Evolutionary conservation across 1,284 basidiomycete genomes (phyloP), one percentile per base, ranked within the genome.

Genomic region (Termitomyces sp.): DNA sequence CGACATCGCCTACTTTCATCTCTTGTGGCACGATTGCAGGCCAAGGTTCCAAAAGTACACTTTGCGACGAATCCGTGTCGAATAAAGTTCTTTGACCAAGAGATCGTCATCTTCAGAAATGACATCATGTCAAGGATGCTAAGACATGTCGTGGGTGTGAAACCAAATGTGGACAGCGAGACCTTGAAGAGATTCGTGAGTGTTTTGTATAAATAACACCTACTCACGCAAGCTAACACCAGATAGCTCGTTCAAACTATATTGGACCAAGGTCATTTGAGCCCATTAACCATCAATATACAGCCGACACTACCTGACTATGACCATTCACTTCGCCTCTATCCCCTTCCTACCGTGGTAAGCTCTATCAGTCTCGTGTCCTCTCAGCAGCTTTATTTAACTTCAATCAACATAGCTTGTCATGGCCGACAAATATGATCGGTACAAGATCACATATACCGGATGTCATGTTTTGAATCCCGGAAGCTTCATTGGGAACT

Each of bases 401-500:
- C 30, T 38, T 24, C 55, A 36, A 52, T 40, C 45, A 30, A 10
- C 12, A 21, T 64, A 96, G 93, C 77, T 98, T 21, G 81, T 99
- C n/a, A 79, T 99, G 10, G 97, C 97, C 1, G 97, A 99, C 73
- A 94, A 90, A 69, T 98, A 97, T 68, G 95, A 98, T 66, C 83
- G 91, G 36, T 99, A 92, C 70, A 94, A 97, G 65, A 79, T 98
- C 61, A 99, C 95, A 1, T 99, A 99, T 67, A 95, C 96, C 60
- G 94, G 93, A 5, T 99, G 97, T 66, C 96, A 98, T 71, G 97
- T 99, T 30, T 94, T 99, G 78, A 99, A 99, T 69, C 97, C 97
- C 0, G 96, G 97, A 12, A 85, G 86, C 51, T 94, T 95, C 65
- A 75, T 93, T 15, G 84, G 88, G 7, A 88, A 82, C 43, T 80